A percentile compares a stretch with the other conserved stretches of the same genome.
Evolutionary conservation across 2,329 filamentous ascomycete species (phyloP).

Genomic region (Colletotrichum echinochloae): DNA sequence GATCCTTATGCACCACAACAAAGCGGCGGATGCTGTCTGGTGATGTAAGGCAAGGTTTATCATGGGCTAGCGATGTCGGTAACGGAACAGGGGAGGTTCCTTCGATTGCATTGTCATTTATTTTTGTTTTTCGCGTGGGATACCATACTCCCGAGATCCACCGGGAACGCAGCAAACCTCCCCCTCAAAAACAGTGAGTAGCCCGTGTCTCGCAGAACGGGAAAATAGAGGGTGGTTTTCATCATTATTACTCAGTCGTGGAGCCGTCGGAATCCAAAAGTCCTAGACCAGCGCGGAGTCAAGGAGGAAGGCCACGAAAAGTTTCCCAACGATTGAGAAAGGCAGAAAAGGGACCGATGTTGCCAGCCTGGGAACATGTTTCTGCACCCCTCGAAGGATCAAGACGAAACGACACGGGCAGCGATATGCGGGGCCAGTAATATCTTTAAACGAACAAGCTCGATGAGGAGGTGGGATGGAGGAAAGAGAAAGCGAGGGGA

Average conservation of each 20-base stretch:
- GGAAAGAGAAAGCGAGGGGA: constrained; percentile 26
- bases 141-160: constrained; percentile 34
- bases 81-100: constrained; percentile 15
- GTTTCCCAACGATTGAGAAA: constrained; percentile 19
- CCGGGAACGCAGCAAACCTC: constrained; percentile 27
- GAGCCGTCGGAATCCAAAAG: constrained; percentile 33
- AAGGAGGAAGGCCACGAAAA: constrained; percentile 33
- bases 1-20: constrained; percentile 99
- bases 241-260: constrained; percentile 23
- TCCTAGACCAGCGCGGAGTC: constrained; percentile 38
- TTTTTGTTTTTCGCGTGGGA: constrained; percentile 36
- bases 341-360: constrained; percentile 6
- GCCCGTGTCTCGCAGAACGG: constrained; percentile 11
- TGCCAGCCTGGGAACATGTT: constrained; percentile 15
- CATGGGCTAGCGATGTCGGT: constrained; percentile 24
- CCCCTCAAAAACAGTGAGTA: constrained; percentile 32
- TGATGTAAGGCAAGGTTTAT: constrained; percentile 75
- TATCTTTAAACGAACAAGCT: constrained; percentile 11
- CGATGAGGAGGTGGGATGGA: neutral
- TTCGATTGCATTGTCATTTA: constrained; percentile 33
- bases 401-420: constrained; percentile 13
- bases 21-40: constrained; percentile 89
- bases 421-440: constrained; percentile 29
- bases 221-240: constrained; percentile 15
- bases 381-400: neutral